These are phyloP conservation scores for Cyclotella kingstonii DNA, from an alignment of 108 stramenopile species.

Conservation along the genomic window DNA sequence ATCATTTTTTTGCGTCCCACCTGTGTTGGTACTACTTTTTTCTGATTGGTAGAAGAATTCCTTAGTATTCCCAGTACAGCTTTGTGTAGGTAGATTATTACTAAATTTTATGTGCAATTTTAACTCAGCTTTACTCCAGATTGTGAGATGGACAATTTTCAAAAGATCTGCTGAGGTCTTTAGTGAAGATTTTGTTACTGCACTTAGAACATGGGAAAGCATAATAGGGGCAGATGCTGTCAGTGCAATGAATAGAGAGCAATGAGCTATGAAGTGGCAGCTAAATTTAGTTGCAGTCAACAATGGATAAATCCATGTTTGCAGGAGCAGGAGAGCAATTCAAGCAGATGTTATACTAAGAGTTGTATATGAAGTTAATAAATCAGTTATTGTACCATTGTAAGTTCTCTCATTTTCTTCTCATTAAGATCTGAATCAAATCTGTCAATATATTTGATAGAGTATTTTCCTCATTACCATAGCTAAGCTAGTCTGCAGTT, in stretches of 20 bases:
- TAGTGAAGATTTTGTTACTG: slow-evolving; percentile 66
- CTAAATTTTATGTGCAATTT: too few relatives aligned
- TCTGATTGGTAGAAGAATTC: too few relatives aligned
- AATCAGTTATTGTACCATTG: slow-evolving; percentile 62
- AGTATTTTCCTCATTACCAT: too few relatives aligned
- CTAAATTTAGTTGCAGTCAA: slow-evolving; percentile 76
- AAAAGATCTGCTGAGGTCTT: slow-evolving; percentile 80
- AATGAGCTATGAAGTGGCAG: slow-evolving; percentile 19
- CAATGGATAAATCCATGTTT: slow-evolving; percentile 76
- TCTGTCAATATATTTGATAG: too few relatives aligned
- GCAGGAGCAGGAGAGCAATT: slow-evolving; percentile 67
- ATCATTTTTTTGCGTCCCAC: too few relatives aligned
- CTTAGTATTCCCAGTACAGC: too few relatives aligned
- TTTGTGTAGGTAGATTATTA: too few relatives aligned
- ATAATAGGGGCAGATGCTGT: slow-evolving; percentile 59
- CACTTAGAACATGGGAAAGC: slow-evolving; percentile 63
- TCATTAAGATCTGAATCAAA: background rate
- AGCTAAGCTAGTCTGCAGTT: too few relatives aligned
- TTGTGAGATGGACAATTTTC: slow-evolving; percentile 80
- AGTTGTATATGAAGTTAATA: slow-evolving; percentile 72
- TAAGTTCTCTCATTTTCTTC: background rate
- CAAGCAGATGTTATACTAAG: slow-evolving; percentile 74
- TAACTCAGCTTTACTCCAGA: too few relatives aligned
- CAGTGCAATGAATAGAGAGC: background rate
- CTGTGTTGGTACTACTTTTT: too few relatives aligned